phyloP scores from a whole-genome alignment of 1,139 yeast species.

The Yamadazyma atmosphaerica region DNA sequence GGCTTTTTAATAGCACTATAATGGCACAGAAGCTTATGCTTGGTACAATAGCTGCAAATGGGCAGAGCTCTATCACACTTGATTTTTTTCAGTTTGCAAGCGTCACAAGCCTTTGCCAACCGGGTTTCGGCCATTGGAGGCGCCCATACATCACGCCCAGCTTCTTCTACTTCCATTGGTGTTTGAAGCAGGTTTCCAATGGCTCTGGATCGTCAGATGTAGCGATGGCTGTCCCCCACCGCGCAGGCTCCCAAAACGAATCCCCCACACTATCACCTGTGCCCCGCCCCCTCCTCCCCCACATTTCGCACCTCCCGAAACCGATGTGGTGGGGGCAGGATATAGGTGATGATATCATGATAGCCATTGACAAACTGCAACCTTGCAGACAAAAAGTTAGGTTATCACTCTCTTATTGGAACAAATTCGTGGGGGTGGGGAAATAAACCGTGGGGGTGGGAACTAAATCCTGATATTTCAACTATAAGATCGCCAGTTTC shows the following conservation, averaged over 20 bases:
- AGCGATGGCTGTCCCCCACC: not conserved
- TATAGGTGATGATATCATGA: too few relatives aligned
- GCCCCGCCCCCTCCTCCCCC: not conserved
- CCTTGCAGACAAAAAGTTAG: too few relatives aligned
- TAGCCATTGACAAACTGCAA: too few relatives aligned
- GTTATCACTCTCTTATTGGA: too few relatives aligned
- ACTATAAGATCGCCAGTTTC: too few relatives aligned
- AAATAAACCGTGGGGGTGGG: too few relatives aligned
- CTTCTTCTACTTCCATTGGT: not conserved
- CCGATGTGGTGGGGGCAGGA: too few relatives aligned
- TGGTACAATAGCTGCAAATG: conserved; percentile 30
- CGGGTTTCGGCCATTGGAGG: conserved; percentile 5
- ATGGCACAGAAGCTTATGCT: conserved; percentile 25
- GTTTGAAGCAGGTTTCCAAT: not conserved
- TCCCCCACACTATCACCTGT: not conserved
- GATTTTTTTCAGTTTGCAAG: conserved; percentile 35
- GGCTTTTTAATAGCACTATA: conserved; percentile 31
- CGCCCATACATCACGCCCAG: not conserved
- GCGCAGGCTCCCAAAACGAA: not conserved
- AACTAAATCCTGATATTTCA: too few relatives aligned
- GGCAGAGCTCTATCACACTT: conserved; percentile 37
- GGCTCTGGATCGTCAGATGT: not conserved
- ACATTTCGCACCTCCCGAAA: too few relatives aligned
- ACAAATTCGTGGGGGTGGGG: too few relatives aligned
- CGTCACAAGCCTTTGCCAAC: conserved; percentile 30